Percentiles rank a stretch among this genome's conserved stretches.
Conservation (phyloP, 2,329 filamentous ascomycete species). For the Chaetomium globosum region DNA sequence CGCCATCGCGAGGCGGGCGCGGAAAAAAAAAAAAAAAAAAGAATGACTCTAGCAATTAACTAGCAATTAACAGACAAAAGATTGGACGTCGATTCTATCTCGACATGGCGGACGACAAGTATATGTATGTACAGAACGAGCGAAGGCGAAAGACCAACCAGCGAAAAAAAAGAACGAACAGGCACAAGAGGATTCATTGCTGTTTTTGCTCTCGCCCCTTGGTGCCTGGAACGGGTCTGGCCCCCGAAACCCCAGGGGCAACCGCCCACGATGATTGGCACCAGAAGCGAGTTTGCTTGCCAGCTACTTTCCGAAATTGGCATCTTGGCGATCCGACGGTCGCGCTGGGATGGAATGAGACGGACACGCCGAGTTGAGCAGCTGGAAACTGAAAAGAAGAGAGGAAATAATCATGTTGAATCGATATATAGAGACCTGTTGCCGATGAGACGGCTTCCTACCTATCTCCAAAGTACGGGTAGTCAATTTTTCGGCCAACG, state of each 20-base stretch:
- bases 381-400: not conserved
- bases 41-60: constrained; percentile 14
- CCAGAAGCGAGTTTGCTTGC: constrained; percentile 2
- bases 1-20: constrained; percentile 21
- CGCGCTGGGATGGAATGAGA: not conserved
- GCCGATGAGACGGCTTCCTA: not conserved
- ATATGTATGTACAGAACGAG: not conserved
- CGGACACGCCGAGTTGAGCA: not conserved
- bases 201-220: constrained; percentile 2
- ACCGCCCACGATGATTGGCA: constrained; percentile 3
- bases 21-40: constrained; percentile 6
- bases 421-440: not conserved
- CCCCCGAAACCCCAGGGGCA: not conserved
- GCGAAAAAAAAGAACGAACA: not conserved
- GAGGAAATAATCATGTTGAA: no score
- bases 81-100: constrained; percentile 25
- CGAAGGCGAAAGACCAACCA: not conserved
- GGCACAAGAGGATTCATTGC: constrained; percentile 2
- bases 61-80: constrained; percentile 12
- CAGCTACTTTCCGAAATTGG: constrained; percentile 7
- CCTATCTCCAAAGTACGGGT: not conserved
- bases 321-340: not conserved
- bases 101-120: constrained; percentile 16
- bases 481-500: not conserved
- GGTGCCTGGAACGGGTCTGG: constrained; percentile 14